Evolutionary conservation across 768 basidiomycete species (phyloP).

Genomic region (Lactarius tabidus): DNA sequence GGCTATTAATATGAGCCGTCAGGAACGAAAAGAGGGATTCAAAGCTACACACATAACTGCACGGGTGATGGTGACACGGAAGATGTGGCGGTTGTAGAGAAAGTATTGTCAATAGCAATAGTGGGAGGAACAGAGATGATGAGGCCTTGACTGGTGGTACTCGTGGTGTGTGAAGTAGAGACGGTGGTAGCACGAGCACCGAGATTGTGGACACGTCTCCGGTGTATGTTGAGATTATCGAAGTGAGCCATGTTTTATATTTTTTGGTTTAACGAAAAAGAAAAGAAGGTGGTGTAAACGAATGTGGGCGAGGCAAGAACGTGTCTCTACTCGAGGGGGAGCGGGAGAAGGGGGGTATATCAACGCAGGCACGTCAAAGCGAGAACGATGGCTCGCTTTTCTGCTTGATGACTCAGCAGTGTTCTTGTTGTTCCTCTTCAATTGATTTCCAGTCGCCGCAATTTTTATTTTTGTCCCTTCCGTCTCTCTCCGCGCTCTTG

Average conservation of each 20-base stretch:
- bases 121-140: neutral
- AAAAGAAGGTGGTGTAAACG: slow-evolving; percentile 9
- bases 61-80: neutral
- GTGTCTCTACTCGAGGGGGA: neutral
- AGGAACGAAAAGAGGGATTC: neutral
- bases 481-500: neutral
- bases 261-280: neutral
- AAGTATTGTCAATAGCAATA: neutral
- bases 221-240: neutral
- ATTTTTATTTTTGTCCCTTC: neutral
- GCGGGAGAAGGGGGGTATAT: neutral
- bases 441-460: too few species aligned
- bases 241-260: slow-evolving; percentile 9
- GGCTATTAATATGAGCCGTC: neutral
- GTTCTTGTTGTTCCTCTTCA: too few species aligned
- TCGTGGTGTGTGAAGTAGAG: neutral
- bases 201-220: neutral
- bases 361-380: neutral
- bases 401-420: neutral
- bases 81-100: neutral
- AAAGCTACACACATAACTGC: neutral
- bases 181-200: neutral
- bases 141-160: neutral
- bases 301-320: slow-evolving; percentile 3
- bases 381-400: neutral